Evolutionary conservation across 2,329 filamentous ascomycete species (phyloP).

Genomic region (Ophiostoma angusticollis): DNA sequence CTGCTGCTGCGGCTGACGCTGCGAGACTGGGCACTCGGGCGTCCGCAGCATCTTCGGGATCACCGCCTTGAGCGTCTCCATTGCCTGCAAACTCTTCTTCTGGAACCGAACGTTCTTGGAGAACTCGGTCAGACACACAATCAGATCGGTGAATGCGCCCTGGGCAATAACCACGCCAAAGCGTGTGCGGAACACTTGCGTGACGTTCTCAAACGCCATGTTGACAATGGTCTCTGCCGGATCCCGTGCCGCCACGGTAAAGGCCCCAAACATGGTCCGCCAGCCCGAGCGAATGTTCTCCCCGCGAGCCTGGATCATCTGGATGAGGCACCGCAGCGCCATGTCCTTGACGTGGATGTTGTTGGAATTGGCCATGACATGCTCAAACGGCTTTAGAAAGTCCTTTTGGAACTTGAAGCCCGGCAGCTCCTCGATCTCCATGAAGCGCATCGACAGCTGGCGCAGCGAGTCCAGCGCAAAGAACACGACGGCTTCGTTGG

Average conservation of each 20-base stretch:
- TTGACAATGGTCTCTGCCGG: conserved; percentile 93
- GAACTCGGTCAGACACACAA: conserved; percentile 94
- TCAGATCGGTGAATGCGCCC: conserved; percentile 88
- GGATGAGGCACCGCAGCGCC: conserved; percentile 87
- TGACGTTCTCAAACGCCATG: conserved; percentile 92
- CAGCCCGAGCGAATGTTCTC: conserved; percentile 96
- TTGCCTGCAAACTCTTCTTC: conserved; percentile 92
- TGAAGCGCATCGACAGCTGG: conserved; percentile 94
- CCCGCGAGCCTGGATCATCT: conserved; percentile 96
- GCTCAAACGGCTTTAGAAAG: conserved; percentile 95
- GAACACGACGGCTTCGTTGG: conserved; percentile 92
- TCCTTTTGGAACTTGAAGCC: conserved; percentile 99
- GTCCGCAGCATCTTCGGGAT: conserved; percentile 92
- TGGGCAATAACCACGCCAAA: conserved; percentile 95
- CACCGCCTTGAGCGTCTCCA: conserved; percentile 86
- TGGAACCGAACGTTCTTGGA: conserved; percentile 98
- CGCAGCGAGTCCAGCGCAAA: conserved; percentile 92
- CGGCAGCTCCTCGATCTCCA: conserved; percentile 94
- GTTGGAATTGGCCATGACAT: conserved; percentile 86
- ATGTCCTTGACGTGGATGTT: conserved; percentile 94
- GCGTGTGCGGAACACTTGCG: conserved; percentile 85
- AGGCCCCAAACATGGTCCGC: conserved; percentile 99
- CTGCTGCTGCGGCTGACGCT: conserved; percentile 29
- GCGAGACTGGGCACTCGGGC: conserved; percentile 83
- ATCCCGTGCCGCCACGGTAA: conserved; percentile 87